Base-by-base conservation (phyloP, 805 yeast genomes). In the Wickerhamiella lipophila region DNA sequence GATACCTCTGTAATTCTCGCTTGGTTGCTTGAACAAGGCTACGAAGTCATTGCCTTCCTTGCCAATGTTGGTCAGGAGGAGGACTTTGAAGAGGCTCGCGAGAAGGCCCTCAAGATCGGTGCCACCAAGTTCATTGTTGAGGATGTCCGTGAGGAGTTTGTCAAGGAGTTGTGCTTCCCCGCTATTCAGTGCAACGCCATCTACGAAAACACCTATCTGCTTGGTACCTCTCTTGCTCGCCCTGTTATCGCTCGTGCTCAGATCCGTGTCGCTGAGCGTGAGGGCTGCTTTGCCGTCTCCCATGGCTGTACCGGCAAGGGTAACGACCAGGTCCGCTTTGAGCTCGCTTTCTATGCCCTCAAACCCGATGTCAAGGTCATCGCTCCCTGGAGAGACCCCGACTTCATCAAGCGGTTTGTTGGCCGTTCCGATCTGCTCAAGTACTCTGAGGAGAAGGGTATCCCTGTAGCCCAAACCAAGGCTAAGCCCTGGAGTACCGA, bases 281-380 rank as follows among this genome's bases (percentile, higher is more conserved):
- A 92, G 69, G 96, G 96, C 56, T 92, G 98, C 76, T 87, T 89
- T 61, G 97, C 97, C 48, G 98, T 92, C 45, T 79, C 95, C 44
- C 99, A 92, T 69, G 99, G 99, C 56, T 92, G 98, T 73, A 92
- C 99, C 58, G 99, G 99, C 73, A 92, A 92, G 74, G 99, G 99
- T 72, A 92, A 92, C 67, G 99, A 92, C 70, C 98, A 92, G 73
- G 96, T 92, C 57, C 83, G 99, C 71, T 92, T 92, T 67, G 99
- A 92, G 72, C 75, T 92, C 53, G 81, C 94, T 7, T 92, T 92
- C 76, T 92, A 92, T 69, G 99, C 97, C 32, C 78, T 92, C 68
- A 88, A 92, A 73, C 98, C 99, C 39, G 97, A 88, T 64, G 95
- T 92, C 59, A 73, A 77, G 64, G 95, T 86, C 59, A 89, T 92